Conservation (phyloP, 768 basidiomycete species). For the Mycena chlorophos region DNA sequence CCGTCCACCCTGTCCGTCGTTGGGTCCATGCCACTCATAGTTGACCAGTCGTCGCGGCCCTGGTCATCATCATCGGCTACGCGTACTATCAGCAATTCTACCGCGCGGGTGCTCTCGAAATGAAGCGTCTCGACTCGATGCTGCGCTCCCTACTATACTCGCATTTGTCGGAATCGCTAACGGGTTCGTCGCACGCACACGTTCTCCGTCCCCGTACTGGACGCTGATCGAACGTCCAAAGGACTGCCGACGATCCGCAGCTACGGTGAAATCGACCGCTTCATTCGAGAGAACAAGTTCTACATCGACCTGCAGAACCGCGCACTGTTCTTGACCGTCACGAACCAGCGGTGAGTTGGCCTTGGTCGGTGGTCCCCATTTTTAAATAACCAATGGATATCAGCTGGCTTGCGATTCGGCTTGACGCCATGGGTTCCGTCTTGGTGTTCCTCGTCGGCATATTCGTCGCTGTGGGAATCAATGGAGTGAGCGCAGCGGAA, state of each 20-base stretch:
- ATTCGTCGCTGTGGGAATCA: conserved; percentile 57
- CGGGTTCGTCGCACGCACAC: conserved; percentile 44
- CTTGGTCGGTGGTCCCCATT: neutral
- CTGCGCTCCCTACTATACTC: conserved; percentile 74
- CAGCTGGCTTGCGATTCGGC: conserved; percentile 1
- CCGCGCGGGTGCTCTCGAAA: conserved; percentile 66
- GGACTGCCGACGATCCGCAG: conserved; percentile 69
- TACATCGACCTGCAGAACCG: conserved; percentile 49
- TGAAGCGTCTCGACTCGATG: conserved; percentile 66
- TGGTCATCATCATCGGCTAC: conserved; percentile 58
- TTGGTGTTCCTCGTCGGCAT: conserved; percentile 47
- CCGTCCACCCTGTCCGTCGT: conserved; percentile 22
- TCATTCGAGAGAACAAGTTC: conserved; percentile 61
- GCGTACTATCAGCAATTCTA: conserved; percentile 68
- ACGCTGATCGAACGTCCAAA: conserved; percentile 1
- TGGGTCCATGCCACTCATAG: neutral
- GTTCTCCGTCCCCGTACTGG: neutral
- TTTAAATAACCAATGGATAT: neutral
- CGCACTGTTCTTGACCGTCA: neutral
- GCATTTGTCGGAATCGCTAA: conserved; percentile 75
- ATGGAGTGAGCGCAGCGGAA: conserved; percentile 61
- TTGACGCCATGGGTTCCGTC: conserved; percentile 1
- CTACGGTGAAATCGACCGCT: conserved; percentile 61
- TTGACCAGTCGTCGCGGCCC: conserved; percentile 51
- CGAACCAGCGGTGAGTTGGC: neutral